Percentiles rank a stretch among this genome's conserved stretches.
phyloP scores from a whole-genome alignment of 306 rosid species.

The Betula pendula region DNA sequence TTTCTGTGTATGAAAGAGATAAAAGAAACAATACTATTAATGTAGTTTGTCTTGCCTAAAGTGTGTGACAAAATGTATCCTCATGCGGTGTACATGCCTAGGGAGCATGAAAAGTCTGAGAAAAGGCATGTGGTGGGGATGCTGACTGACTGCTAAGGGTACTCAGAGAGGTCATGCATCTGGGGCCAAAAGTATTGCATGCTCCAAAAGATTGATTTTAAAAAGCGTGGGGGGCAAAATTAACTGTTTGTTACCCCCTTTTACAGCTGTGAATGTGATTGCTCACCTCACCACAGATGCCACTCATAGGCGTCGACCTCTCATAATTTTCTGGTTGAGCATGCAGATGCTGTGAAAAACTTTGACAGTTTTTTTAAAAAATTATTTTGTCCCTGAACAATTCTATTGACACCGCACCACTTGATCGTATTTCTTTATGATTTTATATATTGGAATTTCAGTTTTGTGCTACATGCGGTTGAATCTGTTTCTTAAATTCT shows the following conservation, averaged over 20 bases:
- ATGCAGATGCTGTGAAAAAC: too few species aligned
- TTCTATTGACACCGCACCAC: too few species aligned
- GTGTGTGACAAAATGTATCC: conserved; percentile 20
- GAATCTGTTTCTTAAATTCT: too few species aligned
- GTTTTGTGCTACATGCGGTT: too few species aligned
- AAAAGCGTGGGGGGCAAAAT: conserved; percentile 11
- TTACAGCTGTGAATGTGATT: conserved; percentile 28
- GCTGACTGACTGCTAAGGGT: background rate
- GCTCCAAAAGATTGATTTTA: conserved; percentile 22
- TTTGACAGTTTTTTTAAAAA: too few species aligned
- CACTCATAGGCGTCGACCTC: too few species aligned
- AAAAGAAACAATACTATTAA: background rate
- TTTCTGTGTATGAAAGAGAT: conserved; percentile 10
- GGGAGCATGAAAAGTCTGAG: conserved; percentile 26
- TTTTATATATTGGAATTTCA: too few species aligned
- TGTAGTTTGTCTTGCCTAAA: conserved; percentile 20
- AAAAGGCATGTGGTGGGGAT: conserved; percentile 15
- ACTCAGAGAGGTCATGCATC: conserved; percentile 11
- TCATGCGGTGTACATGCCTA: conserved; percentile 24
- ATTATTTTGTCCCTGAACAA: too few species aligned
- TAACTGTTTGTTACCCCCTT: background rate
- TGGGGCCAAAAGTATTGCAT: conserved; percentile 22
- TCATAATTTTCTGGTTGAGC: too few species aligned
- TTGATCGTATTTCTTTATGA: too few species aligned
- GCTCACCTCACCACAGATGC: background rate